A percentile compares a stretch with the other conserved stretches of the same genome.
Conservation (phyloP, 1,284 basidiomycete genomes). For the Cryptococcus sp. region DNA sequence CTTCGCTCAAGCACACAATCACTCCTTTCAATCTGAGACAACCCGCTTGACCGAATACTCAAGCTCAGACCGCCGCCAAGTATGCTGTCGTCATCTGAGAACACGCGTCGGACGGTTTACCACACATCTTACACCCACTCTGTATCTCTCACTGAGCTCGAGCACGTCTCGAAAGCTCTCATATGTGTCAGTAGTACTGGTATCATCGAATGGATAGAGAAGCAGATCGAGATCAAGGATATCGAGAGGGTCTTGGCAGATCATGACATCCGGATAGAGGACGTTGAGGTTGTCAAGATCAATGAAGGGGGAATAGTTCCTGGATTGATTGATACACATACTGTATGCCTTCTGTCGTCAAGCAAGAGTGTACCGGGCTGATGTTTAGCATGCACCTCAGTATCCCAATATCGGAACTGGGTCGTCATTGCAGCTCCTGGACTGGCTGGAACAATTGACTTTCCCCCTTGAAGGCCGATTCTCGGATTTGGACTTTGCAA, state of each 20-base stretch:
- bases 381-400: slow-evolving; percentile 74
- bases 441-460: slow-evolving; percentile 82
- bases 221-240: slow-evolving; percentile 50
- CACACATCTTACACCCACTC: slow-evolving; percentile 68
- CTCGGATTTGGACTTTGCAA: slow-evolving; percentile 66
- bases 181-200: slow-evolving; percentile 60
- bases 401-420: slow-evolving; percentile 77
- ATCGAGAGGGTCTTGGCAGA: slow-evolving; percentile 30
- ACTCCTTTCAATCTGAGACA: too few species aligned
- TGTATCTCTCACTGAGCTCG: slow-evolving; percentile 54
- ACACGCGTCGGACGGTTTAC: slow-evolving; percentile 51
- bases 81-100: too few species aligned
- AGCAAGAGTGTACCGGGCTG: slow-evolving; percentile 5
- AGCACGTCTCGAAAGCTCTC: slow-evolving; percentile 57
- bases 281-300: slow-evolving; percentile 50
- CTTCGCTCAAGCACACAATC: too few species aligned
- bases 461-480: slow-evolving; percentile 87
- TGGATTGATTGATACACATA: slow-evolving; percentile 87
- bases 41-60: too few species aligned
- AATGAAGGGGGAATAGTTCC: slow-evolving; percentile 74
- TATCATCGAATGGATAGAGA: slow-evolving; percentile 63
- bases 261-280: slow-evolving; percentile 23
- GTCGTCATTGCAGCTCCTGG: slow-evolving; percentile 64
- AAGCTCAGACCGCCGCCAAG: too few species aligned
- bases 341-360: slow-evolving; percentile 22